Conservation (phyloP, 78 protist genomes). For the Polysphondylium violaceum region DNA sequence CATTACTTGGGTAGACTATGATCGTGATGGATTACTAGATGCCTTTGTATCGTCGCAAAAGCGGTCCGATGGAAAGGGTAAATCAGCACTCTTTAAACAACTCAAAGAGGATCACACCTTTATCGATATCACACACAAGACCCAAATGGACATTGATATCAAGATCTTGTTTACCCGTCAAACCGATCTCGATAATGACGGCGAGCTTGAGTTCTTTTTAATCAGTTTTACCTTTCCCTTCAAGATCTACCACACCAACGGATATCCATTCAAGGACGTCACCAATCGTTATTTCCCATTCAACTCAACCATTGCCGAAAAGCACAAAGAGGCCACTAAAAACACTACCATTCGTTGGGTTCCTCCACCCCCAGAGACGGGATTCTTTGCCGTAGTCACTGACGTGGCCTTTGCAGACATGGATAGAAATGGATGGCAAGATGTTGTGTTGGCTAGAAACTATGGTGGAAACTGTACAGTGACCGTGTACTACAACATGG, state of each 20-base stretch:
- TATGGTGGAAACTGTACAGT: slow-evolving; percentile 43
- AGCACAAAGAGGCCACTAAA: not conserved
- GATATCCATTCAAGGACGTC: slow-evolving; percentile 52
- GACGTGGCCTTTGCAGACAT: slow-evolving; percentile 65
- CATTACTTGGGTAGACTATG: slow-evolving; percentile 65
- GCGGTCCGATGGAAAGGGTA: slow-evolving; percentile 35
- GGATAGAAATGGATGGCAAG: slow-evolving; percentile 56
- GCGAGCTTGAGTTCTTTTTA: slow-evolving; percentile 45
- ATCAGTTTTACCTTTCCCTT: slow-evolving; percentile 57
- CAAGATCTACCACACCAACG: slow-evolving; percentile 29
- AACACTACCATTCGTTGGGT: slow-evolving; percentile 7
- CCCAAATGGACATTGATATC: not conserved
- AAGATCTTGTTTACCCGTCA: slow-evolving; percentile 26
- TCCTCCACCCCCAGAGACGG: slow-evolving; percentile 34
- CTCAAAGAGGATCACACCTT: not conserved
- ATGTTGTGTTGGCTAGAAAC: slow-evolving; percentile 32
- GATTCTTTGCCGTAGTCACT: slow-evolving; percentile 15
- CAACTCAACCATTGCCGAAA: not conserved
- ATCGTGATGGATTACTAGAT: slow-evolving; percentile 57
- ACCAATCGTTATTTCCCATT: slow-evolving; percentile 9
- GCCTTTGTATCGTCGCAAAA: slow-evolving; percentile 62
- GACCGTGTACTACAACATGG: slow-evolving; percentile 24
- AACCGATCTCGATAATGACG: slow-evolving; percentile 72
- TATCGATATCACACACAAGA: slow-evolving; percentile 7
- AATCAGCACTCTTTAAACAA: slow-evolving; percentile 24